Percentiles rank a stretch among this genome's conserved stretches.
These are phyloP conservation scores for Clitoria ternatea DNA, from an alignment of 306 rosid genomes.

Conservation along the genomic window DNA sequence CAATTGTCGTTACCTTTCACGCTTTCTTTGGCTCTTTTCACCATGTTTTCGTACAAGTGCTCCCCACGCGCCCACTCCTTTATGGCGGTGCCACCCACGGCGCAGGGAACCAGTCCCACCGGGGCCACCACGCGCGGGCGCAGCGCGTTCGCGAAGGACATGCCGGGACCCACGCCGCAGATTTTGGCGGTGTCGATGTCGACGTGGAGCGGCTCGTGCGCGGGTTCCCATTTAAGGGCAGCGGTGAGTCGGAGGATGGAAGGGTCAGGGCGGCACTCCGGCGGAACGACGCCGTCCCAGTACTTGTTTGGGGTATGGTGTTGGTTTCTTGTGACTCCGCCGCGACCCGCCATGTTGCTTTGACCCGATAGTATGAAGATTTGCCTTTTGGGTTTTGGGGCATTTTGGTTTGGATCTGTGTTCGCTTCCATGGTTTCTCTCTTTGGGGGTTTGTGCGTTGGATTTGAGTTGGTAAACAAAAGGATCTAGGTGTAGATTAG, in stretches of 20 bases:
- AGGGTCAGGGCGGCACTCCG: constrained; percentile 48
- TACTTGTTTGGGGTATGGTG: constrained; percentile 16
- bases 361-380: constrained; percentile 88
- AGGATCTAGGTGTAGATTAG: too few species aligned
- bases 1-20: constrained; percentile 27
- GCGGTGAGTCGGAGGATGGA: constrained; percentile 59
- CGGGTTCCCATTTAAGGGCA: constrained; percentile 60
- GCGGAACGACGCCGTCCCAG: constrained; percentile 77
- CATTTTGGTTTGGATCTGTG: neutral
- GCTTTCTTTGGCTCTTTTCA: constrained; percentile 57
- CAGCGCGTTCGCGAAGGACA: constrained; percentile 61
- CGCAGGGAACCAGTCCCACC: constrained; percentile 74
- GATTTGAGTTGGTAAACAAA: too few species aligned
- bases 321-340: constrained; percentile 43
- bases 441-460: too few species aligned
- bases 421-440: too few species aligned
- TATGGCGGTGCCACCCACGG: constrained; percentile 82
- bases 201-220: constrained; percentile 69
- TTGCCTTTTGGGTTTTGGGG: constrained; percentile 38
- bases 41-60: constrained; percentile 64
- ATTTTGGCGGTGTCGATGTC: constrained; percentile 64
- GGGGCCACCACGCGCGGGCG: constrained; percentile 29
- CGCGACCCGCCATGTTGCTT: constrained; percentile 92
- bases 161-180: constrained; percentile 79
- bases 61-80: constrained; percentile 93